phyloP scores from a whole-genome alignment of 2,329 filamentous ascomycete species.

The Allantophomopsis cytisporea region DNA sequence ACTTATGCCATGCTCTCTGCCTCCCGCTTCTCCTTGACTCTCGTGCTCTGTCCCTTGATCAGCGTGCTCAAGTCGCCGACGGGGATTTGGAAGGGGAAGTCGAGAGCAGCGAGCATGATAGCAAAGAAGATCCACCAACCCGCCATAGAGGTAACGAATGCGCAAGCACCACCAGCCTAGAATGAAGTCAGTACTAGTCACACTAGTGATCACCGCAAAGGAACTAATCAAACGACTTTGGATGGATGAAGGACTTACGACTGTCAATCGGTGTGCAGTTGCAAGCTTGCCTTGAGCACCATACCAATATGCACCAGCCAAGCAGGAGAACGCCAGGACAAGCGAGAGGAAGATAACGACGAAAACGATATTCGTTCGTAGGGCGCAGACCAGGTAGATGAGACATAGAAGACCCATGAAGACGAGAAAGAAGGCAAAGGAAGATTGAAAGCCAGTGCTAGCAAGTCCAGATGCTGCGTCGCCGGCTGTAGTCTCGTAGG shows the following conservation, averaged over 20 bases:
- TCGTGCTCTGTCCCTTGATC: constrained; percentile 14
- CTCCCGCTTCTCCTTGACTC: background rate
- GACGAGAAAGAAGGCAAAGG: constrained; percentile 10
- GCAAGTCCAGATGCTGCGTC: constrained; percentile 7
- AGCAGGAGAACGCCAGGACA: constrained; percentile 39
- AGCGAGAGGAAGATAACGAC: constrained; percentile 55
- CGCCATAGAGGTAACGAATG: constrained; percentile 31
- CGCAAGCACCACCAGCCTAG: constrained; percentile 25
- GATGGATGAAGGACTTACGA: constrained; percentile 2
- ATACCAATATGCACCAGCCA: constrained; percentile 48
- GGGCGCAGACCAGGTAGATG: constrained; percentile 53
- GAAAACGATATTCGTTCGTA: constrained; percentile 61
- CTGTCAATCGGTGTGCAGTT: background rate
- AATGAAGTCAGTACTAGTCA: background rate
- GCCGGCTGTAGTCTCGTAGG: constrained; percentile 19
- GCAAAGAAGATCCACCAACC: constrained; percentile 41
- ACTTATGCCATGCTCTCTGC: too few relatives aligned
- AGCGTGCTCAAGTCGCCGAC: constrained; percentile 38
- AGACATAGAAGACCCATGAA: constrained; percentile 33
- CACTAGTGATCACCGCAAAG: background rate
- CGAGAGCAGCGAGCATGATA: constrained; percentile 36
- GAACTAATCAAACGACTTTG: background rate
- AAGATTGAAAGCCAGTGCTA: constrained; percentile 1
- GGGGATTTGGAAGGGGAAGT: constrained; percentile 39
- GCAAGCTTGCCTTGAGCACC: constrained; percentile 19